Evolutionary conservation across 1,139 yeast species (phyloP), one percentile per base, ranked within the genome.

Genomic region (Trichomonascaceae sp.): DNA sequence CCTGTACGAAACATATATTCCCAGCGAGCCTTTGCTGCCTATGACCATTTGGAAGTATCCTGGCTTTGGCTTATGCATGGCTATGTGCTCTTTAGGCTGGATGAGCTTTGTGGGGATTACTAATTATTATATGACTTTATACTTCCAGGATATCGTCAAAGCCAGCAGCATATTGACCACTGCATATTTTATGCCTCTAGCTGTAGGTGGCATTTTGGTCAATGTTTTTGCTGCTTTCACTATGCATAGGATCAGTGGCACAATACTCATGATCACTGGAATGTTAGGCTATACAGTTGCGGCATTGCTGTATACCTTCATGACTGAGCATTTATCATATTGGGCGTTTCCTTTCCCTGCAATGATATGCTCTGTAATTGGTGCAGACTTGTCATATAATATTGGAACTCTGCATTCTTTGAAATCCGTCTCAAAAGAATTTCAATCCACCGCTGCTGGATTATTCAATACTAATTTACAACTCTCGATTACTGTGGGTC

Each of bases 361-460:
- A 0, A 70, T 71, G 54, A 56, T 66, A 17, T 61, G 71, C 13
- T 61, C 71, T 0, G 78, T 74, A 22, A 49, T 75, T 15, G 80
- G 80, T 1, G 77, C 77, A 0, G 80, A 76, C 59, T 58, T 75
- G 10, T 65, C 72, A n/a, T 76, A 75, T 59, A 76, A 75, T 56
- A 74, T 76, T n/a, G 69, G 72, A 15, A 76, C 73, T 53, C 64
- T 75, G 61, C 69, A 71, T 43, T 65, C 78, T 0, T 61, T 76
- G 45, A 68, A 72, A 4, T 66, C 76, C 0, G 77, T 76, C 15
- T 67, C 70, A 30, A 64, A 63, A 47, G 55, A 63, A 3, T 58
- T 72, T 41, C 78, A 75, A 55, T 69, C 75, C 43, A 63, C 77
- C n/a, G 79, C 78, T 2, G 77, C 77, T 1, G 78, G 79, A 2